Base-by-base conservation (phyloP, 495 filamentous ascomycete species). In the Cercophora sp. region DNA sequence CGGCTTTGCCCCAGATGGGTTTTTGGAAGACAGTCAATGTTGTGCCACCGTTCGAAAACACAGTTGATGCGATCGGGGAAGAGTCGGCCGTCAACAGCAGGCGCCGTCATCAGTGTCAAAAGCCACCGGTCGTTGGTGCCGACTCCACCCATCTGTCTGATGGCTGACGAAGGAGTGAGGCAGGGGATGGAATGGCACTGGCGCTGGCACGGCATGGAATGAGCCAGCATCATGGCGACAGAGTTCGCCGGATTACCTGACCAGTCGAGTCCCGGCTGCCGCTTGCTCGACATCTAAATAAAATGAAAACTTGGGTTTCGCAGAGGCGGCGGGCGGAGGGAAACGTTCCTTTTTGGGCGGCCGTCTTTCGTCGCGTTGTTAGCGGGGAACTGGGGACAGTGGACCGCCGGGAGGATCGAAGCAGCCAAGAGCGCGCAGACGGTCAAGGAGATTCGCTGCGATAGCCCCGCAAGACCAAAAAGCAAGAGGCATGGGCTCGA, bases 401-500 rank as follows among this genome's bases (percentile, higher is more conserved):
- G n/a, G n/a, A n/a, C n/a, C n/a, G n/a, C n/a, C n/a, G n/a, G n/a
- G n/a, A n/a, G n/a, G n/a, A n/a, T n/a, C n/a, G n/a, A n/a, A n/a
- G n/a, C n/a, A n/a, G n/a, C n/a, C n/a, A n/a, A n/a, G n/a, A n/a
- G n/a, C n/a, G n/a, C n/a, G n/a, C n/a, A n/a, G n/a, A n/a, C n/a
- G n/a, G n/a, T n/a, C n/a, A 48, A 20, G 16, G 9, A 16, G 2
- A 18, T 39, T n/a, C n/a, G n/a, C n/a, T n/a, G n/a, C n/a, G n/a
- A 53, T 39, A 48, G 36, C 32, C 32, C 31, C 43, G 34, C 32
- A 51, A 29, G 39, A 20, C 25, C 49, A 36, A 48, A 22, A 39
- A 39, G 36, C 36, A 39, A n/a, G n/a, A 39, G 39, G 32, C 40
- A 29, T 36, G 44, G 50, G 54, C 35, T 31, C 51, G 34, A 41